These are phyloP conservation scores for Suillus placidus DNA, from an alignment of 768 basidiomycete genomes.

Conservation along the genomic window DNA sequence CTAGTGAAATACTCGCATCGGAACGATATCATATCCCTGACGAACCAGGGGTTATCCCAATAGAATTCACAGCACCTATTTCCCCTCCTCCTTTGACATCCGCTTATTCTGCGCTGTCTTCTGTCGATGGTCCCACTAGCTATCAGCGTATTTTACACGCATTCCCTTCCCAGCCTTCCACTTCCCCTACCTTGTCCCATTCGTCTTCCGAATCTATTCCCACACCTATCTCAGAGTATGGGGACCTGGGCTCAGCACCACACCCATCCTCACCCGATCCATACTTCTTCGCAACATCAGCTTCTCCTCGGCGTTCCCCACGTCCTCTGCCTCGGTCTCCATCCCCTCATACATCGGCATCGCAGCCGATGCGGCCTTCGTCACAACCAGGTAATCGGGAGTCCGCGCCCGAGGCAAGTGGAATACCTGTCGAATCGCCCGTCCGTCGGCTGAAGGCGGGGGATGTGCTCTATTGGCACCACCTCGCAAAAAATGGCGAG, in stretches of 20 bases:
- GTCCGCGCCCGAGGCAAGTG: constrained; percentile 25
- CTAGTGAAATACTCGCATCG: constrained; percentile 60
- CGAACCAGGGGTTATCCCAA: constrained; percentile 63
- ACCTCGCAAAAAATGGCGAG: constrained; percentile 70
- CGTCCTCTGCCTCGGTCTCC: constrained; percentile 18
- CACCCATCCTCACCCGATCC: constrained; percentile 28
- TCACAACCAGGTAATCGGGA: constrained; percentile 18
- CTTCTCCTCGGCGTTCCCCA: constrained; percentile 29
- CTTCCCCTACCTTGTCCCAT: constrained; percentile 25
- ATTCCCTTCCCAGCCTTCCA: constrained; percentile 23
- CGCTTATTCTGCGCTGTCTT: constrained; percentile 31
- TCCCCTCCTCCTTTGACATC: constrained; percentile 34
- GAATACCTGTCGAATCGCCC: constrained; percentile 38
- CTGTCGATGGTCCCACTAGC: constrained; percentile 33
- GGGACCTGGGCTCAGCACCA: constrained; percentile 27
- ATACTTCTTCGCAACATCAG: constrained; percentile 19
- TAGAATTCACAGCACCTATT: constrained; percentile 39
- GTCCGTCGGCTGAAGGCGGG: constrained; percentile 53
- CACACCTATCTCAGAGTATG: constrained; percentile 26
- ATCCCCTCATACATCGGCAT: constrained; percentile 15
- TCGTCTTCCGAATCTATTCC: constrained; percentile 25
- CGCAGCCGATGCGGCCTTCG: constrained; percentile 12
- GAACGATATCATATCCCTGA: constrained; percentile 65
- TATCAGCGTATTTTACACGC: constrained; percentile 15
- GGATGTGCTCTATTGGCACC: constrained; percentile 76